Evolutionary conservation across 257 asterid genomes (phyloP), one percentile per base, ranked within the genome.

Genomic region (Nyctanthes arbortristis): DNA sequence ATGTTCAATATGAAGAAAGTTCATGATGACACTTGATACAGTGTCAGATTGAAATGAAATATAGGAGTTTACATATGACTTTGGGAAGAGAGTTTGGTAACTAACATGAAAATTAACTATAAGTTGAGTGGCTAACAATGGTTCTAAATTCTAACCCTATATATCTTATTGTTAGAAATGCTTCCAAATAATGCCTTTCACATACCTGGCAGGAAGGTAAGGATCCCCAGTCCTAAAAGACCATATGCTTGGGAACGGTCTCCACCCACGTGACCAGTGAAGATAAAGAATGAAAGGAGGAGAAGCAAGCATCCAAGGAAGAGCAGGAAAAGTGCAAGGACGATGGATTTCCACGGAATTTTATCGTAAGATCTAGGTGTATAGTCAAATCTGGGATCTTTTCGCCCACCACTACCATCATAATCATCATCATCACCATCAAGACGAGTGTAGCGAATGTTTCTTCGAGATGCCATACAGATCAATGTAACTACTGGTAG

Each of bases 201-300:
- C 64, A 24, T 80, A 89, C 98, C 98, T 30, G 98, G 98, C 40
- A 93, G 65, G 73, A 93, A 91, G 66, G 96, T 73, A 36, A 89
- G 92, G 27, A 87, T 25, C 33, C 98, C 97, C 25, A 93, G 88
- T 52, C 88, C 96, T 62, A 93, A 79, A 73, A 93, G 88, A 75
- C 96, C 95, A 70, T 87, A 85, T 27, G 95, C 96, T 80, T 93
- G 97, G 61, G 96, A 81, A 56, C 49, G 65, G 35, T 93, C 97
- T 47, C 97, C 97, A 59, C 73, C 91, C 96, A 93, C 87, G 87
- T 93, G 99, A 64, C 97, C 95, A 6, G 93, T 82, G 88, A 91
- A 79, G 78, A 91, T 89, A 85, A 87, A 93, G 67, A 78, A 27
- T 2, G 96, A 80, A 64, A 93, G 85, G 69, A 84, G 77, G 74